Percentiles rank a stretch among this genome's conserved stretches.
These are phyloP conservation scores for Aegle marmelos DNA, from an alignment of 345 rosid species.

Conservation along the genomic window DNA sequence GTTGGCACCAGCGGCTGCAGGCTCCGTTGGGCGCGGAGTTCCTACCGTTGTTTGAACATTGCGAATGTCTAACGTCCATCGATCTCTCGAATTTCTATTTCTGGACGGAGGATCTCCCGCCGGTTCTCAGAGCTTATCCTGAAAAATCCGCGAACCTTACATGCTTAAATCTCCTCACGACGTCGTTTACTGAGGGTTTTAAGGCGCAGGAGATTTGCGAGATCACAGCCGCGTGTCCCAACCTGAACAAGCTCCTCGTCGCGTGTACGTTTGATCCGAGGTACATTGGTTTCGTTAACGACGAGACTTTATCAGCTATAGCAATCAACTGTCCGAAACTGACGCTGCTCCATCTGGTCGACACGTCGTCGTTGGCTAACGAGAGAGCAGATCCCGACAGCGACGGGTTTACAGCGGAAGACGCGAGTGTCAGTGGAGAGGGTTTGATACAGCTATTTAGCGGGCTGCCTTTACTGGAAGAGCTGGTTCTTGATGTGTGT, in stretches of 20 bases:
- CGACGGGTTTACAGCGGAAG: slow-evolving; percentile 49
- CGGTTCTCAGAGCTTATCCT: slow-evolving; percentile 55
- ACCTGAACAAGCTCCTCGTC: slow-evolving; percentile 47
- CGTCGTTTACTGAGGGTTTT: slow-evolving; percentile 68
- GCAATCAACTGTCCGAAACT: slow-evolving; percentile 60
- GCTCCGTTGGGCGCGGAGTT: slow-evolving; percentile 56
- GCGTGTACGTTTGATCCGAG: slow-evolving; percentile 81
- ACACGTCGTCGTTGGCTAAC: slow-evolving; percentile 43
- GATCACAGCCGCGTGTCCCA: slow-evolving; percentile 60
- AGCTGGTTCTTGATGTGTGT: slow-evolving; percentile 62
- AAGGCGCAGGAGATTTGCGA: slow-evolving; percentile 61
- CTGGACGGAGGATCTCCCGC: slow-evolving; percentile 93
- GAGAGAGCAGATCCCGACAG: slow-evolving; percentile 41
- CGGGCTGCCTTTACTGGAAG: slow-evolving; percentile 53
- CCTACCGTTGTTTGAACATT: slow-evolving; percentile 44
- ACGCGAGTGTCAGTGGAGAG: slow-evolving; percentile 46
- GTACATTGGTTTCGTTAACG: slow-evolving; percentile 68
- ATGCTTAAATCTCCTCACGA: slow-evolving; percentile 62
- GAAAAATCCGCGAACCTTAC: slow-evolving; percentile 40
- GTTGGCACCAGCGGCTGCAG: slow-evolving; percentile 79
- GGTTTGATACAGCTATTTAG: slow-evolving; percentile 48
- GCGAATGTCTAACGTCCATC: slow-evolving; percentile 37
- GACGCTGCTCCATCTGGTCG: slow-evolving; percentile 61
- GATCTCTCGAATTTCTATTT: slow-evolving; percentile 77
- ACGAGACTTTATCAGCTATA: slow-evolving; percentile 62